These are phyloP conservation scores for Clavispora santaluciae DNA, from an alignment of 805 yeast genomes.

Conservation along the genomic window DNA sequence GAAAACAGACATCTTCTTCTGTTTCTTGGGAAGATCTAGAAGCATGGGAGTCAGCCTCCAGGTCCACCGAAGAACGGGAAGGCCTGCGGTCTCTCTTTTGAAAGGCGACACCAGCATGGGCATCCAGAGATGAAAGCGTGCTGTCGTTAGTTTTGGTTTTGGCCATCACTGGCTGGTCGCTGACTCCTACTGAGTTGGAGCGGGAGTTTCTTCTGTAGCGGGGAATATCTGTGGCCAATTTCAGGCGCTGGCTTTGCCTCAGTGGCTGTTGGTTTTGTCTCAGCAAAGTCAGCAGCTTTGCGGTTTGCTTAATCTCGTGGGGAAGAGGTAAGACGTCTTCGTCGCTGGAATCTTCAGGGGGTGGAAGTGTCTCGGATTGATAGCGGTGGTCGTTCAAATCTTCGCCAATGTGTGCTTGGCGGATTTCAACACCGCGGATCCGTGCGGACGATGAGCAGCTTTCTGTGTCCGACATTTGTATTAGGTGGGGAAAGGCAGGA, in stretches of 20 bases:
- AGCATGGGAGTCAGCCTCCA: conserved; percentile 67
- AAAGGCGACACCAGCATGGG: conserved; percentile 12
- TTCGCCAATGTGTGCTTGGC: conserved; percentile 23
- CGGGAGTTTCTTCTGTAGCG: conserved; percentile 1
- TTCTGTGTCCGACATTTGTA: conserved; percentile 37
- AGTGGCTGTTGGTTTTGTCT: not conserved
- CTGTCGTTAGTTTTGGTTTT: conserved; percentile 18
- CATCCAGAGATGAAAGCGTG: conserved; percentile 4
- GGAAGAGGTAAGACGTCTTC: conserved; percentile 2
- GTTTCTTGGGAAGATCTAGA: conserved; percentile 83
- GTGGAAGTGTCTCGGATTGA: conserved; percentile 31
- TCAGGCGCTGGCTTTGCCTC: conserved; percentile 1
- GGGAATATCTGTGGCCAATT: not conserved
- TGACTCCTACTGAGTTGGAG: conserved; percentile 6
- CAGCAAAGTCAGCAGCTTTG: not conserved
- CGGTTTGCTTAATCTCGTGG: not conserved
- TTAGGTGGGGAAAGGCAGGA: not conserved
- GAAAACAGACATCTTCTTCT: conserved; percentile 97
- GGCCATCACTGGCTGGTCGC: conserved; percentile 22
- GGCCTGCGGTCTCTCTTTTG: conserved; percentile 29
- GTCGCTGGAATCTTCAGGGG: conserved; percentile 16
- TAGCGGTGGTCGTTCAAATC: conserved; percentile 38
- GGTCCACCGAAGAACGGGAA: conserved; percentile 42
- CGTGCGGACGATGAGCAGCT: conserved; percentile 26
- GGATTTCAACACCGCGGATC: conserved; percentile 13